phyloP scores from a whole-genome alignment of 108 stramenopile species.

The Epipyxis sp. region DNA sequence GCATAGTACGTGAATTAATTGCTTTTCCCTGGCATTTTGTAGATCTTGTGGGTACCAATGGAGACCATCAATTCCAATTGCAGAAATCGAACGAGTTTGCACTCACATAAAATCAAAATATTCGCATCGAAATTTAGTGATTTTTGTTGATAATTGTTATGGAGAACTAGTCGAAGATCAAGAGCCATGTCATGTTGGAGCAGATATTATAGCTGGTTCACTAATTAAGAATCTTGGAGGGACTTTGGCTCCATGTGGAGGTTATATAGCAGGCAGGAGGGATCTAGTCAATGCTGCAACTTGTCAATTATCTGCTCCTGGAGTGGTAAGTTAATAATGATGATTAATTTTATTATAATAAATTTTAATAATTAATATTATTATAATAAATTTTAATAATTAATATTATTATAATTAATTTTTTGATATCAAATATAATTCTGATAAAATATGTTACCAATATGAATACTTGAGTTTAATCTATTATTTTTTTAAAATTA shows the following conservation, averaged over 20 bases:
- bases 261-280: conserved; percentile 42
- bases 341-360: neutral
- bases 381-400: neutral
- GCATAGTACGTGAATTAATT: too few relatives aligned
- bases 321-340: neutral
- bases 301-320: conserved; percentile 26
- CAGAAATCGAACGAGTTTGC: conserved; percentile 37
- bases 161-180: conserved; percentile 51
- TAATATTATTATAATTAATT: neutral
- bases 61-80: conserved; percentile 40
- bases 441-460: too few relatives aligned
- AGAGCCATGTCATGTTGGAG: conserved; percentile 51
- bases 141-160: conserved; percentile 54
- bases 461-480: too few relatives aligned
- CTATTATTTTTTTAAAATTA: too few relatives aligned
- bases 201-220: conserved; percentile 46
- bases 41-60: conserved; percentile 49
- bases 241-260: conserved; percentile 39
- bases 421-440: conserved; percentile 40
- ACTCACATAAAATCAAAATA: conserved; percentile 32
- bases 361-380: neutral
- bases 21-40: too few relatives aligned
- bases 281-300: conserved; percentile 40
- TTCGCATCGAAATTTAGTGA: conserved; percentile 34
- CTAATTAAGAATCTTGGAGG: conserved; percentile 54